Percentiles rank a stretch among this genome's conserved stretches.
Conservation (phyloP, 306 rosid genomes). For the Malus sylvestris region DNA sequence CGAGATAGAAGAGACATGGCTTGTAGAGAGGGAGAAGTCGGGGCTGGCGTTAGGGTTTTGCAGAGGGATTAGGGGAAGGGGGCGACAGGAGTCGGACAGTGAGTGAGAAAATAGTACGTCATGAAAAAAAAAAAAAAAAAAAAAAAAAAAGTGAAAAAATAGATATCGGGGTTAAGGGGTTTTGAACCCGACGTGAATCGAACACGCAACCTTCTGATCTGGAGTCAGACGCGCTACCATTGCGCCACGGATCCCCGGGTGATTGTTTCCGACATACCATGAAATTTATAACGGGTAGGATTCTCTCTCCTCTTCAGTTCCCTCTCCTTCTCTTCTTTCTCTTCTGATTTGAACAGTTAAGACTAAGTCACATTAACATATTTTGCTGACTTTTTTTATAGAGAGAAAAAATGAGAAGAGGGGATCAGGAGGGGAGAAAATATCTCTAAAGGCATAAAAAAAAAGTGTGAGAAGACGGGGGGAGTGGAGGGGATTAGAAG, state of each 20-base stretch:
- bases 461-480: no score
- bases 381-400: no score
- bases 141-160: no score
- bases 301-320: no score
- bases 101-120: background rate
- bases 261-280: background rate
- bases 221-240: slow-evolving; percentile 97
- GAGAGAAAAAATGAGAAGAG: no score
- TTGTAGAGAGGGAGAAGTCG: slow-evolving; percentile 9
- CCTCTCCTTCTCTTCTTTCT: no score
- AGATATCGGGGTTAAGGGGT: rapidly evolving
- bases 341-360: rapidly evolving
- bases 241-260: slow-evolving; percentile 72
- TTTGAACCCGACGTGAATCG: slow-evolving; percentile 83
- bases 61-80: background rate
- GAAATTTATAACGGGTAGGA: no score
- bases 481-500: no score
- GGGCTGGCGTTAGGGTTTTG: slow-evolving; percentile 6
- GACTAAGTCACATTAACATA: rapidly evolving
- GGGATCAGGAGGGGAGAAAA: no score
- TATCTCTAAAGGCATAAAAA: no score
- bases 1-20: slow-evolving; percentile 49
- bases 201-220: slow-evolving; percentile 95
- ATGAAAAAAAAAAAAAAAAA: background rate
- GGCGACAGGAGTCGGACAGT: background rate